A percentile compares a stretch with the other conserved stretches of the same genome.
phyloP scores from a whole-genome alignment of 2,329 filamentous ascomycete species.

The Colletotrichum simmondsii region DNA sequence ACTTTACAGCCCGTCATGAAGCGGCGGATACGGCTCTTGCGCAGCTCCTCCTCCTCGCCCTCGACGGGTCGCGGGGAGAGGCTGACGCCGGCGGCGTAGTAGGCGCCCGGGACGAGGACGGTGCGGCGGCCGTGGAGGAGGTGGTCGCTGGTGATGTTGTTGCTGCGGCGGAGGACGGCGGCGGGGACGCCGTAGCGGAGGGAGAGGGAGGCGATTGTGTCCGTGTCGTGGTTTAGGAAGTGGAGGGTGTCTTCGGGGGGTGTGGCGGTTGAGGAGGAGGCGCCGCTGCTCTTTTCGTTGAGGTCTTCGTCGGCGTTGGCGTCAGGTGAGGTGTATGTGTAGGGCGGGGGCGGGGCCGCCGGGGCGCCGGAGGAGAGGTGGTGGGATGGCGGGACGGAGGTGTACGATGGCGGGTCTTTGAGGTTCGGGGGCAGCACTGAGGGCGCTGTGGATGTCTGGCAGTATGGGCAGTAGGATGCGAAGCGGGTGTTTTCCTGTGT shows the following conservation, averaged over 20 bases:
- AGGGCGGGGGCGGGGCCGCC: constrained; percentile 52
- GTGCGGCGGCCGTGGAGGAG: constrained; percentile 76
- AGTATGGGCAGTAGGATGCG: constrained; percentile 76
- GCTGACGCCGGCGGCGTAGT: constrained; percentile 74
- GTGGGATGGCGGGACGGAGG: constrained; percentile 42
- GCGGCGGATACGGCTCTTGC: constrained; percentile 76
- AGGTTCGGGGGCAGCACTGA: constrained; percentile 70
- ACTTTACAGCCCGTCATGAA: constrained; percentile 87
- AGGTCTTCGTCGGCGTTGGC: constrained; percentile 12
- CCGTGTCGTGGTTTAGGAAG: constrained; percentile 76
- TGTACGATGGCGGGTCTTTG: constrained; percentile 76
- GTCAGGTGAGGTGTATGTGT: constrained; percentile 40
- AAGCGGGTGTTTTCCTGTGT: constrained; percentile 73
- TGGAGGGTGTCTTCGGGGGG: constrained; percentile 75
- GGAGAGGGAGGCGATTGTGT: constrained; percentile 75
- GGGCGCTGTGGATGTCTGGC: constrained; percentile 74
- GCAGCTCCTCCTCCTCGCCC: constrained; percentile 77
- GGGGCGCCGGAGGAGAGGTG: constrained; percentile 38
- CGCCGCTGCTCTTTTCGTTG: constrained; percentile 43
- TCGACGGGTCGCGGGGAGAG: constrained; percentile 78
- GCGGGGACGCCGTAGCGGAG: constrained; percentile 78
- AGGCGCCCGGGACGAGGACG: constrained; percentile 76
- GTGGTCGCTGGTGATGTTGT: constrained; percentile 78
- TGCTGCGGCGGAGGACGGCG: constrained; percentile 70
- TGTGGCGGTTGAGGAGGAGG: constrained; percentile 12